Base-by-base conservation (phyloP, 2,329 filamentous ascomycete species). In the Rhynchosporium agropyri region DNA sequence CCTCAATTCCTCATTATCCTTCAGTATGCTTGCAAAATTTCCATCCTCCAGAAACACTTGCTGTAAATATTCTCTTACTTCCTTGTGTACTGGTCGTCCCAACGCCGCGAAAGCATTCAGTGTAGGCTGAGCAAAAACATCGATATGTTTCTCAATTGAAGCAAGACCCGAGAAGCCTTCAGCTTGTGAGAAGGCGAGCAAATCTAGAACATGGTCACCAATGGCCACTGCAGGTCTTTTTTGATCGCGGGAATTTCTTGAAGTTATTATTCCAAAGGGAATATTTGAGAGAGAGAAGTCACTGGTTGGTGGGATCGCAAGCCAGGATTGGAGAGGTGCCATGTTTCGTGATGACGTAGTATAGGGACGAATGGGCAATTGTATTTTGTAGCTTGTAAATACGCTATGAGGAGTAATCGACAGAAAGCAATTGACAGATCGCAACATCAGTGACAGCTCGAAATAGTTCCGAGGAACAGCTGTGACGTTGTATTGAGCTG, bases 101-200 rank as follows among this genome's bases (percentile, higher is more conserved):
- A 94, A 79, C 0, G 84, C 84, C 2, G 91, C 91, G 69, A 94
- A 94, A 2, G 82, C 84, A 73, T 92, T 92, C 61, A 92, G 76
- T 0, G 85, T 89, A 0, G 86, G 78, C 66, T 87, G 78, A 9
- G 80, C 82, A 75, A 92, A 91, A 53, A 89, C 84, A 4, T 78
- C 73, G 61, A 84, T 78, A 67, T 89, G 82, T 4, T 81, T 78
- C 67, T 84, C 79, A 40, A 71, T 43, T 63, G 72, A 64, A 65
- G 85, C 82, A 10, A 89, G 78, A 13, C 78, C 80, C 1, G 80
- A 78, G 73, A 91, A 89, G 63, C 85, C 87, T 63, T 83, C 80
- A 4, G 80, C 78, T 0, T 79, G 76, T 6, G 86, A 78, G 65
- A 92, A 89, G 0, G 78, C 78, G 60, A 83, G 81, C 31, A 93